Conservation (phyloP, 768 basidiomycete genomes). For the Lepiota brunneoincarnata region DNA sequence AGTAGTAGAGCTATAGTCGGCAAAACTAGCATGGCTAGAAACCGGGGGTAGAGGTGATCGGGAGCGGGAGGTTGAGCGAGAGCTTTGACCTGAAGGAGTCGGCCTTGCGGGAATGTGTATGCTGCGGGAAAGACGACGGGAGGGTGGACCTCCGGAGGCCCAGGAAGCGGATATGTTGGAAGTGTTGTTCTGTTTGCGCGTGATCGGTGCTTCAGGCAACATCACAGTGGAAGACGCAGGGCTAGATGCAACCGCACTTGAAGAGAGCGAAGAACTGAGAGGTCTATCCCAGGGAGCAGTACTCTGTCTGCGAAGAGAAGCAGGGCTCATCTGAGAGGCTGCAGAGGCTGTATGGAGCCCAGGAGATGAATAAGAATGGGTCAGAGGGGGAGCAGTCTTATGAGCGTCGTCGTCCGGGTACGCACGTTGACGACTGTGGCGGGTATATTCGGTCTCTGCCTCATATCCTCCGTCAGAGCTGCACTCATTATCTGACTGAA, state of each 20-base stretch:
- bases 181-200: conserved; percentile 57
- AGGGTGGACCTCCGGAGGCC: conserved; percentile 53
- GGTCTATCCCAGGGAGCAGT: conserved; percentile 68
- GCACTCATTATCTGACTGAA: conserved; percentile 62
- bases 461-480: conserved; percentile 84
- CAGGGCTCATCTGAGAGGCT: conserved; percentile 64
- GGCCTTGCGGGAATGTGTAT: conserved; percentile 73
- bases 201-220: conserved; percentile 61
- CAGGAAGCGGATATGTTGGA: conserved; percentile 48
- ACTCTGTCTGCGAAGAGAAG: conserved; percentile 64
- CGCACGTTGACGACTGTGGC: conserved; percentile 77
- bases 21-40: conserved; percentile 63
- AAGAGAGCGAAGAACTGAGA: conserved; percentile 51
- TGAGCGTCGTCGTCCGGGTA: conserved; percentile 44
- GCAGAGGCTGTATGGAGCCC: conserved; percentile 61
- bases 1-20: conserved; percentile 49
- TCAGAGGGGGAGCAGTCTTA: conserved; percentile 38
- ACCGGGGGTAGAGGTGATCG: conserved; percentile 84
- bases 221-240: conserved; percentile 58
- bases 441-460: conserved; percentile 63
- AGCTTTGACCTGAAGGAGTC: conserved; percentile 74
- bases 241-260: conserved; percentile 54
- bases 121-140: conserved; percentile 81
- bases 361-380: conserved; percentile 53
- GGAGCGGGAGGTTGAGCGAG: conserved; percentile 93